Conservation (phyloP, 371 early-diverging fungal species). For the Mortierella sp. region DNA sequence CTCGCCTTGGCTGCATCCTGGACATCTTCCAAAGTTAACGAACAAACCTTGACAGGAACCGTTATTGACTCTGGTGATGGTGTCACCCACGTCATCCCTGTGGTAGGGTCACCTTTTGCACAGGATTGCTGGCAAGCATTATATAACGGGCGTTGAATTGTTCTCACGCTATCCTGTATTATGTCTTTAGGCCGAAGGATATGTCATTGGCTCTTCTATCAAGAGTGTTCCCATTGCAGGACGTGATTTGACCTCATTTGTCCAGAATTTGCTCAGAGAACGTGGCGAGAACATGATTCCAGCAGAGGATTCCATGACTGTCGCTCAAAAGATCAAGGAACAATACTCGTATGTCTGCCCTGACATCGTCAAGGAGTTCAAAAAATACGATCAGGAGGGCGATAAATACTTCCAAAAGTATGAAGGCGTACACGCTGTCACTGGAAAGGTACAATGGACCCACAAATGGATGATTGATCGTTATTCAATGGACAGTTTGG, state of each 20-base stretch:
- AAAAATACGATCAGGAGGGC: conserved; percentile 91
- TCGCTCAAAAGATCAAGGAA: conserved; percentile 96
- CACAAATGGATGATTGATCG: too few relatives aligned
- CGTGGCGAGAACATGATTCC: conserved; percentile 94
- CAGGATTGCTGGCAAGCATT: too few relatives aligned
- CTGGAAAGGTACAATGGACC: conserved; percentile 82
- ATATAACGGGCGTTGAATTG: too few relatives aligned
- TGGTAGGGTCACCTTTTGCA: conserved; percentile 73
- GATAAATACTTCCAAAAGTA: conserved; percentile 88
- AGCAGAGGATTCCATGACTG: conserved; percentile 94
- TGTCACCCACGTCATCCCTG: conserved; percentile 98
- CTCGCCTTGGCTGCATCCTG: conserved; percentile 91
- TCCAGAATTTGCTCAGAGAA: conserved; percentile 95
- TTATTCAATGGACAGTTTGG: too few relatives aligned
- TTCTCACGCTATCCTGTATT: not conserved
- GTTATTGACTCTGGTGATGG: conserved; percentile 98
- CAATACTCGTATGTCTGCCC: conserved; percentile 96
- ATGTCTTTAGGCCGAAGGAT: conserved; percentile 90
- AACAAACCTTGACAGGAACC: conserved; percentile 93
- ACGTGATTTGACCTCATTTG: conserved; percentile 95
- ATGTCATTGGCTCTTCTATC: conserved; percentile 96
- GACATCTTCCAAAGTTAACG: conserved; percentile 81
- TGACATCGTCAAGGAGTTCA: conserved; percentile 96
- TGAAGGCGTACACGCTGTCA: conserved; percentile 85
- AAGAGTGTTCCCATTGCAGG: conserved; percentile 99